Base-by-base conservation (phyloP, 345 rosid genomes). In the Capsella bursapastoris region DNA sequence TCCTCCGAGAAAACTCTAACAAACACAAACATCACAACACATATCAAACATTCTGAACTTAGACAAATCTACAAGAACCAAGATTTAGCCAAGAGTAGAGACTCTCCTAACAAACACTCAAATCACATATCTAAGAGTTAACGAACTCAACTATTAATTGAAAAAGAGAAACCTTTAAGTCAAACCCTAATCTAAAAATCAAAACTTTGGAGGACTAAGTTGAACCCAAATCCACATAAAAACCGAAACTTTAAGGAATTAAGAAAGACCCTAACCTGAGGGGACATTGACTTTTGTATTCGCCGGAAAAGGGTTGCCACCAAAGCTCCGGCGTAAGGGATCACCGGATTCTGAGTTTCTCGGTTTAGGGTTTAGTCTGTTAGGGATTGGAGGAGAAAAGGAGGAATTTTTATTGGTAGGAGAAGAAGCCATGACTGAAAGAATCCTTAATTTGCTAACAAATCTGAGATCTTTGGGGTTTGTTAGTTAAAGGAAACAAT, bases 261-360 rank as follows among this genome's bases (percentile, higher is more conserved):
- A 44, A 67, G 27, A 13, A 40, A 60, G 62, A 48, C 55, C 8
- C 67, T 48, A 74, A 87, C 93, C 93, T 82, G 92, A 78, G 57
- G 94, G 85, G 59, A 86, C 83, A 64, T 84, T 14, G 86, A 64
- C n/a, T 90, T 85, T 60, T 75, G 70, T 82, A 3, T 43, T 52
- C 7, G 55, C 40, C 43, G 77, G 41, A 74, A 92, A 86, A 2
- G 92, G 90, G 72, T 72, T 89, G 15, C 78, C 90, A 7, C 72
- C 70, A 56, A 85, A 89, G 52, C 96, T 89, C 84, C 97, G 85
- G 32, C 96, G 86, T 78, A 84, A 80, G 5, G 91, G 86, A 18
- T 89, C 84, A 35, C 38, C 71, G 0, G 66, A 61, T 70, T 91
- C 96, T 0, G 93, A 89, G 68, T 81, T 84, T 77, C 93, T 85